Evolutionary conservation across 2,329 filamentous ascomycete genomes (phyloP), one percentile per base, ranked within the genome.

Genomic region (Venturia oleaginea): DNA sequence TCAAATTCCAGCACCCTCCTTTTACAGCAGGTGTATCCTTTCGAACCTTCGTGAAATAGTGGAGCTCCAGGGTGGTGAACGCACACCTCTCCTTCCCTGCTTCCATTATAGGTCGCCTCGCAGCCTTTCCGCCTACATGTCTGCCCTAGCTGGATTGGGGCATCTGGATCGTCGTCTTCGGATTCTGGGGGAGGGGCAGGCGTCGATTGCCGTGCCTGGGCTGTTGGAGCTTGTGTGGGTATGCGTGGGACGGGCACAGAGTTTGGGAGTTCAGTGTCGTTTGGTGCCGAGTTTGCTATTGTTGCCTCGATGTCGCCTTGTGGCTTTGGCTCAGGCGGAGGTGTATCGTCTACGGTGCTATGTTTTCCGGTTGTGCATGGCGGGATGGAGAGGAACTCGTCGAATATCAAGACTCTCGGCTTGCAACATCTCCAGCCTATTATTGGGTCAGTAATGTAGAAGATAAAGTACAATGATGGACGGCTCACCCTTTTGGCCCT

Each of bases 391-490:
- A 99, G 90, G 81, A 99, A 99, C 79, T 99, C 94, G 78, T 99
- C 94, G 75, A 99, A 99, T 66, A 92, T 97, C 71, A 99, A 82
- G 71, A 97, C 92, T 72, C 94, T 89, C 65, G 92, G 89, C 79
- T 97, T 97, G 84, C 94, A 99, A 81, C 94, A 99, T 80, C 96
- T 95, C 93, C 94, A 97, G 73, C 94, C 93, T 97, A 72, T 24
- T n/a, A 22, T 4, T 32, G 19, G 37, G 17, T 62, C n/a, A 24
- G 60, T 63, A 61, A 19, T n/a, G 30, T 32, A 38, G 19, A 15
- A 38, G 51, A 22, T 59, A 48, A 38, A 30, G 65, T 30, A 54
- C 59, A 34, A n/a, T 59, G 11, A 59, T 59, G 61, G 40, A 62
- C 65, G 24, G 65, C 67, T 65, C 66, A 96, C 93, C 94, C 86